Percentiles rank a stretch among this genome's conserved stretches.
Conservation (phyloP, 2,329 filamentous ascomycete species). For the Ceratocystiopsis minuta region DNA sequence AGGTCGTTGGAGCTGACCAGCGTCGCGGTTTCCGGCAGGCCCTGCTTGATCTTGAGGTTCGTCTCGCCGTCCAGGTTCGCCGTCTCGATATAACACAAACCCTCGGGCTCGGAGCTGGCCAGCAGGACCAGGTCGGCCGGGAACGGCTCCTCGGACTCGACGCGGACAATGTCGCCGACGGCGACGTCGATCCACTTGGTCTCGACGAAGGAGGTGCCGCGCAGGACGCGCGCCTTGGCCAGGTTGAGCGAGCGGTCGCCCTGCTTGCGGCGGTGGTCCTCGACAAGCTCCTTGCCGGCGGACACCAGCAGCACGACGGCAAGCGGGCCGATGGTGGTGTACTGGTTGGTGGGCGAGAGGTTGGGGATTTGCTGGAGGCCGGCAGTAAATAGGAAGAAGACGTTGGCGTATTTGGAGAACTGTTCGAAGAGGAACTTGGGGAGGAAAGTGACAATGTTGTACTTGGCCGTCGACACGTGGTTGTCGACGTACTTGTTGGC, state of each 20-base stretch:
- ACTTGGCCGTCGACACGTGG: constrained; percentile 93
- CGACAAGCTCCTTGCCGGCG: constrained; percentile 81
- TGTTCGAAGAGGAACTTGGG: constrained; percentile 97
- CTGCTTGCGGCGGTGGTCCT: constrained; percentile 77
- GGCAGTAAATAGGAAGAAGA: constrained; percentile 98
- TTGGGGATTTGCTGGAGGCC: constrained; percentile 86
- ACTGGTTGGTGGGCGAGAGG: constrained; percentile 85
- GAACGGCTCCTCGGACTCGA: constrained; percentile 89
- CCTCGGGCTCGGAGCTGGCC: constrained; percentile 91
- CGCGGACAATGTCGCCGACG: constrained; percentile 81
- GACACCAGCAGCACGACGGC: constrained; percentile 84
- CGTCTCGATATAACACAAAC: constrained; percentile 95
- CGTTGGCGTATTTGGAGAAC: constrained; percentile 96
- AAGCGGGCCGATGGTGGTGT: constrained; percentile 91
- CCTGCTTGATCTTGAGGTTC: constrained; percentile 97
- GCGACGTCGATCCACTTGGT: constrained; percentile 87
- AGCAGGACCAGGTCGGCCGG: constrained; percentile 84
- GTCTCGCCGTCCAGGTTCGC: constrained; percentile 96
- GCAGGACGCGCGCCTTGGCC: constrained; percentile 66
- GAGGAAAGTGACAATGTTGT: constrained; percentile 81
- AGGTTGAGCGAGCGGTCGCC: constrained; percentile 79
- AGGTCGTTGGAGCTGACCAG: constrained; percentile 78
- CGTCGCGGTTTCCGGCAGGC: constrained; percentile 74
- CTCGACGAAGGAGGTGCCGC: constrained; percentile 68
- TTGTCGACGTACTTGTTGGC: constrained; percentile 88